Evolutionary conservation across 345 rosid genomes (phyloP).

Genomic region (Bruguiera parviflora): DNA sequence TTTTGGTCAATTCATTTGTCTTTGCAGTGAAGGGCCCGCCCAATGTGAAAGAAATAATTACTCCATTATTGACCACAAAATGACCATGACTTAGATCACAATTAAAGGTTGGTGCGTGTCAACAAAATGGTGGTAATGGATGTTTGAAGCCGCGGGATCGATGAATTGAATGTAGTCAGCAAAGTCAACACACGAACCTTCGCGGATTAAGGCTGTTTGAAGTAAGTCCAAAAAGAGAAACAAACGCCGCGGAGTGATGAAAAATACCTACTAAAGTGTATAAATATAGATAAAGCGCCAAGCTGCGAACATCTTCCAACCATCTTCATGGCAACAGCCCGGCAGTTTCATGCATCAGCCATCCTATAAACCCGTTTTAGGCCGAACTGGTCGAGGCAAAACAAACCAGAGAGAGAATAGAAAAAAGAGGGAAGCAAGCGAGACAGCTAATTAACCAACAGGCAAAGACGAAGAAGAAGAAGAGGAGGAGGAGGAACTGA

Average conservation of each 20-base stretch:
- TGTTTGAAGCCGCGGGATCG: not conserved
- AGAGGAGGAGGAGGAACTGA: not conserved
- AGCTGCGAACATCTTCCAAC: not conserved
- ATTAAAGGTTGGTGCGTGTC: too few relatives aligned
- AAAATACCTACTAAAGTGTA: not conserved
- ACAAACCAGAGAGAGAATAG: not conserved
- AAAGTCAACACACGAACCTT: not conserved
- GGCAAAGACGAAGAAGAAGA: not conserved
- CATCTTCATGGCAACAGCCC: conserved; percentile 31
- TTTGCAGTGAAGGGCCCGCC: too few relatives aligned
- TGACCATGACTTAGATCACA: too few relatives aligned
- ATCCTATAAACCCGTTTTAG: conserved; percentile 22
- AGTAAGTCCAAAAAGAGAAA: not conserved
- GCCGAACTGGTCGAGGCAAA: not conserved
- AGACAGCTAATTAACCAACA: not conserved
- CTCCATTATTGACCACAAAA: too few relatives aligned
- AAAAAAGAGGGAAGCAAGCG: not conserved
- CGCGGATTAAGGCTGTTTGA: too few relatives aligned
- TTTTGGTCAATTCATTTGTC: too few relatives aligned
- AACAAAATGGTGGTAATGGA: too few relatives aligned
- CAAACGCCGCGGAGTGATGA: not conserved
- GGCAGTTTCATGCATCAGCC: conserved; percentile 18
- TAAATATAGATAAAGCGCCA: not conserved
- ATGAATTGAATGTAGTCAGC: not conserved
- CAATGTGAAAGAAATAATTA: too few relatives aligned